phyloP scores from a whole-genome alignment of 768 basidiomycete genomes.

The Suillus occidentalis region DNA sequence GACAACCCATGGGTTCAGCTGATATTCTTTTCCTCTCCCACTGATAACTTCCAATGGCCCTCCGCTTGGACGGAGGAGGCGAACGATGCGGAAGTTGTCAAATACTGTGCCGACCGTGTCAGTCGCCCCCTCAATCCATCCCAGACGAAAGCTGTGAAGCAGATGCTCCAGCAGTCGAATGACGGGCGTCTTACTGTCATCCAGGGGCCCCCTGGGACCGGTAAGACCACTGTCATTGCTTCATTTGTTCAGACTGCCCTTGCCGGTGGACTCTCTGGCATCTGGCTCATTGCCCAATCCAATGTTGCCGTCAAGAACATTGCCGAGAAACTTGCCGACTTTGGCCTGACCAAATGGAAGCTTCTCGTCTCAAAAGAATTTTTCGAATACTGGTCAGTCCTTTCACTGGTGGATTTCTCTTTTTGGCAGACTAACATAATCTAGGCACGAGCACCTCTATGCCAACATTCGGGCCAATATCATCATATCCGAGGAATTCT shows the following conservation, averaged over 20 bases:
- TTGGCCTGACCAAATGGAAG: conserved; percentile 56
- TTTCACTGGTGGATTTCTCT: conserved; percentile 3
- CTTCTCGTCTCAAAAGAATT: conserved; percentile 75
- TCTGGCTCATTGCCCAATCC: conserved; percentile 83
- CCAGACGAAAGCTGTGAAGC: conserved; percentile 35
- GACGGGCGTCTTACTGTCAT: conserved; percentile 35
- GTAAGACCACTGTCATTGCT: conserved; percentile 74
- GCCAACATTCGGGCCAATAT: conserved; percentile 43
- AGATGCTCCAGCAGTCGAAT: conserved; percentile 40
- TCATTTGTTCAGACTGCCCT: conserved; percentile 54
- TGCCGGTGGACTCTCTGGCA: conserved; percentile 41
- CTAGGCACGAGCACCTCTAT: conserved; percentile 84
- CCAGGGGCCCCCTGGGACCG: conserved; percentile 65
- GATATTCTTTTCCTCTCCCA: conserved; percentile 32
- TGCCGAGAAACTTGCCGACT: conserved; percentile 69
- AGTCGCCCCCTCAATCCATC: conserved; percentile 39
- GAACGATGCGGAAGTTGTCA: conserved; percentile 18
- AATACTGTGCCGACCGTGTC: conserved; percentile 15
- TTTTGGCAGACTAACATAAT: conserved; percentile 9
- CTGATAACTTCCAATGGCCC: conserved; percentile 38
- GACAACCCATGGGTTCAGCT: conserved; percentile 39
- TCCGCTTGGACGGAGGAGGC: conserved; percentile 26
- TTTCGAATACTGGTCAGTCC: conserved; percentile 58
- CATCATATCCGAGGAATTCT: conserved; percentile 48
- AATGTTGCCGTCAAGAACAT: conserved; percentile 92